These are phyloP conservation scores for Furculomyces boomerangus DNA, from an alignment of 371 early-diverging fungal genomes.

Conservation along the genomic window DNA sequence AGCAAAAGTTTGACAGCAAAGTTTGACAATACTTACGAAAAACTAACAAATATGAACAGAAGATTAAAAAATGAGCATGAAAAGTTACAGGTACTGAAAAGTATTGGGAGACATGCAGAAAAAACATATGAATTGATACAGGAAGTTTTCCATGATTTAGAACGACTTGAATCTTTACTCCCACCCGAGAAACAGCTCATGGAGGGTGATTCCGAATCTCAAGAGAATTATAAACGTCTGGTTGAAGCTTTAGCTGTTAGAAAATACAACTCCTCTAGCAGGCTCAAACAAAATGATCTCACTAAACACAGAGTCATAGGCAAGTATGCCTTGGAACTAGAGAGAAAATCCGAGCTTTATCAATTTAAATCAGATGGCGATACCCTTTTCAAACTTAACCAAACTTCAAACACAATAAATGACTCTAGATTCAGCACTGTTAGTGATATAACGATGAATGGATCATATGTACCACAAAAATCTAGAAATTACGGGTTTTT, in stretches of 20 bases:
- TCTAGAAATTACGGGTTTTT: too few species aligned
- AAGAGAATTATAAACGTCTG: neutral
- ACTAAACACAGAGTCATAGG: constrained; percentile 14
- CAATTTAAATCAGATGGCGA: neutral
- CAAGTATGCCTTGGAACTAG: constrained; percentile 16
- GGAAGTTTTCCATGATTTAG: constrained; percentile 19
- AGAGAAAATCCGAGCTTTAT: neutral
- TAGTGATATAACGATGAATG: too few species aligned
- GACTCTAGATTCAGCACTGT: too few species aligned
- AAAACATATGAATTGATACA: constrained; percentile 23
- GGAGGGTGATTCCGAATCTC: neutral
- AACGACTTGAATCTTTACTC: constrained; percentile 17
- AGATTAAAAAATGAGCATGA: constrained; percentile 13
- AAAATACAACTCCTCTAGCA: neutral
- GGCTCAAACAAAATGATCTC: constrained; percentile 12
- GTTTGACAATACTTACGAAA: neutral
- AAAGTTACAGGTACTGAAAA: constrained; percentile 8
- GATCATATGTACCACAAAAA: too few species aligned
- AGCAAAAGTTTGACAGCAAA: neutral
- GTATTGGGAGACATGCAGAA: constrained; percentile 22
- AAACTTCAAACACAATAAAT: too few species aligned
- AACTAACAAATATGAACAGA: constrained; percentile 7
- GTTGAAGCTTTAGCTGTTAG: neutral
- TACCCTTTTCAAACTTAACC: neutral
- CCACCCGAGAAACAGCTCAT: constrained; percentile 8